Percentiles rank a stretch among this genome's conserved stretches.
phyloP scores from a whole-genome alignment of 192 early-diverging fungal species.

The Backusella circina region DNA sequence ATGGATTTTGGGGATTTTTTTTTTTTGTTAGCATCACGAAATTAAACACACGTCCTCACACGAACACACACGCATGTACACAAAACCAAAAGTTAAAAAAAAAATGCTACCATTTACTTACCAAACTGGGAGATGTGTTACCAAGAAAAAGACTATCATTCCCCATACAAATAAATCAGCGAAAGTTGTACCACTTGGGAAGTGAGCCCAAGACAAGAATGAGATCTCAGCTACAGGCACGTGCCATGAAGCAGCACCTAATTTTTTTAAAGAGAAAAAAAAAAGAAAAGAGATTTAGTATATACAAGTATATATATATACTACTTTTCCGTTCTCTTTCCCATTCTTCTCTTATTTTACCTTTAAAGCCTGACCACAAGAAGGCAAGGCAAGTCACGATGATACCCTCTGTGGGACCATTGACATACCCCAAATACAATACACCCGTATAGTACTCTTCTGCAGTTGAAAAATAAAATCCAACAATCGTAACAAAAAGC shows the following conservation, averaged over 20 bases:
- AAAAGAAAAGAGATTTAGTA: too few species aligned
- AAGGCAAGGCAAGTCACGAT: conserved; percentile 64
- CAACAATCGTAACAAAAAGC: conserved; percentile 61
- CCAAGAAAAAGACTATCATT: conserved; percentile 41
- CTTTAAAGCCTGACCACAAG: conserved; percentile 65
- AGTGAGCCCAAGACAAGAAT: background rate
- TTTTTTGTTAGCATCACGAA: background rate
- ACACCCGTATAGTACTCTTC: conserved; percentile 89
- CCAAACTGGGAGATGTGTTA: conserved; percentile 56
- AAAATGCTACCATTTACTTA: conserved; percentile 20
- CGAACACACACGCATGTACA: background rate
- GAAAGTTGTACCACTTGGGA: conserved; percentile 17
- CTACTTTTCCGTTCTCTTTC: background rate
- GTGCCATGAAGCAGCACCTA: conserved; percentile 16
- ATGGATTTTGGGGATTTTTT: conserved; percentile 14
- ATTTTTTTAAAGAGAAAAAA: background rate
- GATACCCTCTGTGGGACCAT: conserved; percentile 86
- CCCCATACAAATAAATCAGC: conserved; percentile 26
- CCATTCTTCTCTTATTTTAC: conserved; percentile 20
- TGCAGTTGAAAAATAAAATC: conserved; percentile 87
- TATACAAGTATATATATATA: background rate
- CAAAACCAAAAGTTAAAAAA: background rate
- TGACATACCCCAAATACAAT: conserved; percentile 79
- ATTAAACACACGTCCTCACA: background rate
- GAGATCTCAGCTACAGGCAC: conserved; percentile 5